Percentiles rank a stretch among this genome's conserved stretches.
phyloP scores from a whole-genome alignment of 805 yeast genomes.

The Sugiyamaella valdiviana region DNA sequence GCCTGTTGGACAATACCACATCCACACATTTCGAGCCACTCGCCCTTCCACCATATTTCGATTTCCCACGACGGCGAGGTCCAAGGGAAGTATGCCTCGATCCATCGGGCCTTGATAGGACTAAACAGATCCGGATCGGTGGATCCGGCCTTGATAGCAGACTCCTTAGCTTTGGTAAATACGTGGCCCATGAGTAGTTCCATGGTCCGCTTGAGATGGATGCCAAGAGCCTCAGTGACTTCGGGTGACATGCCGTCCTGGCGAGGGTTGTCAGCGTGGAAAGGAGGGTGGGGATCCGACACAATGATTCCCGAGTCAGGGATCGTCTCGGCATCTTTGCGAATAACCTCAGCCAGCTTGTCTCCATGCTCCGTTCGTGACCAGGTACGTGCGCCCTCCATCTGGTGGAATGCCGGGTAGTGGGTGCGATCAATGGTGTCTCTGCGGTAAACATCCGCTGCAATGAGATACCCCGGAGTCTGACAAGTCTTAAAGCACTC shows the following conservation, averaged over 20 bases:
- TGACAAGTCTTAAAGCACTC: constrained; percentile 64
- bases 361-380: constrained; percentile 38
- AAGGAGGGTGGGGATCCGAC: constrained; percentile 61
- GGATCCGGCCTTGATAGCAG: constrained; percentile 56
- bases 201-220: constrained; percentile 78
- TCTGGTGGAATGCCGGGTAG: constrained; percentile 94
- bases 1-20: constrained; percentile 84
- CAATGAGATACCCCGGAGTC: constrained; percentile 83
- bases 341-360: constrained; percentile 40
- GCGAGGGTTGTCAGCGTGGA: constrained; percentile 63
- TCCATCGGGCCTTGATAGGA: constrained; percentile 87
- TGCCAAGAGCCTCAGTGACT: constrained; percentile 63
- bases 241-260: constrained; percentile 66
- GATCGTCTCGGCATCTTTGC: constrained; percentile 54
- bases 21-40: constrained; percentile 96
- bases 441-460: constrained; percentile 93
- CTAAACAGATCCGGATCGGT: constrained; percentile 55
- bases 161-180: constrained; percentile 61
- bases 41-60: constrained; percentile 98
- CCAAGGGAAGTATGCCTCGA: constrained; percentile 95
- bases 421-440: constrained; percentile 95
- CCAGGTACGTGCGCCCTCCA: constrained; percentile 96
- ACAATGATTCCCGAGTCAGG: constrained; percentile 67
- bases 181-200: constrained; percentile 79
- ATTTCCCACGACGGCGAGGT: constrained; percentile 98